Evolutionary conservation across 2,329 filamentous ascomycete species (phyloP), one percentile per base, ranked within the genome.

Genomic region (Talaromyces sp.): DNA sequence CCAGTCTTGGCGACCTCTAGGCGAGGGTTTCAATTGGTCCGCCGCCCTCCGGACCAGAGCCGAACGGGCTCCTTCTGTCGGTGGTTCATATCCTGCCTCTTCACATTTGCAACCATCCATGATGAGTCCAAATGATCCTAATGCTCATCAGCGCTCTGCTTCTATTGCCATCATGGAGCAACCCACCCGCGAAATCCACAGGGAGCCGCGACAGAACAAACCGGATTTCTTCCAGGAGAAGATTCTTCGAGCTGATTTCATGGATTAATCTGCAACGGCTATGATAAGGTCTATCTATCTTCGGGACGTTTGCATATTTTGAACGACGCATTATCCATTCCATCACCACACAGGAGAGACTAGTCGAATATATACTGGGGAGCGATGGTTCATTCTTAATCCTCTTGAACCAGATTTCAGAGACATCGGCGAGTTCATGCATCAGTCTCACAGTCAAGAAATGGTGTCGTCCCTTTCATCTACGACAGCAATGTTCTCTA

Each of bases 241-340:
- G 70, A 98, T 99, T 73, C 85, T 99, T 70, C 95, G 97, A 81
- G 95, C 94, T 54, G 95, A 99, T 75, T 98, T 99, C 74, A 97
- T 98, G 93, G 93, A 97, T 75, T 97, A 84, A 70, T 29, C 64
- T 19, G 17, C 15, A 15, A 25, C 8, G 10, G 36, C 8, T 19
- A 59, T 59, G 62, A 22, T 38, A 36, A 25, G 53, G 64, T 65
- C 17, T 43, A 51, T 22, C 45, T 36, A 51, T 61, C 59, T 61
- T 60, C 25, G 25, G 36, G 22, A 45, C 22, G 27, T 45, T 60
- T 60, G 38, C 58, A 45, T 47, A 29, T 31, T 27, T 25, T n/a
- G 25, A 60, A 29, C 29, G 10, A 38, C 22, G 45, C 15, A 31
- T 60, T 31, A 29, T 43, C 58, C 58, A 29, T 60, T 25, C n/a